Conservation (phyloP, 148 eudicot species). For the Limonium bicolor region DNA sequence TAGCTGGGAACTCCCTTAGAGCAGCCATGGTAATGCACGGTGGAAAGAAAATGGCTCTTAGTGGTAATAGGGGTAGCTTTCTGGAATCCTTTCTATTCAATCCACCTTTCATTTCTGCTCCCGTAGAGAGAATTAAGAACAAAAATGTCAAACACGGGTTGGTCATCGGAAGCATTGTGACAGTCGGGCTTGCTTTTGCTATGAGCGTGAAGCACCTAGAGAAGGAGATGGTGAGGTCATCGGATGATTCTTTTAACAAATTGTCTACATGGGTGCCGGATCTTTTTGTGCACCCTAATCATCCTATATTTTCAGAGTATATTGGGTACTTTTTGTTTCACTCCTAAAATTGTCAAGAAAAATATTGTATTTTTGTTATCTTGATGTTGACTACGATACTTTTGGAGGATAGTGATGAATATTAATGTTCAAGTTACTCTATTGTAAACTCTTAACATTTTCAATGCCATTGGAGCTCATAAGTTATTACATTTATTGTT, state of each 20-base stretch:
- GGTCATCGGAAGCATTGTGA: constrained; percentile 62
- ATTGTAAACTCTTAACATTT: no score
- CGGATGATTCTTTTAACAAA: constrained; percentile 22
- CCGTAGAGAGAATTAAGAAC: constrained; percentile 67
- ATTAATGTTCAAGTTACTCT: no score
- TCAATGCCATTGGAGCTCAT: no score
- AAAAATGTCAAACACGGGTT: constrained; percentile 72
- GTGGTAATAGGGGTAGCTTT: constrained; percentile 32
- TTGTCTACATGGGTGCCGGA: constrained; percentile 39
- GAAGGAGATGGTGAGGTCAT: constrained; percentile 9
- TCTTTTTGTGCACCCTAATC: constrained; percentile 34
- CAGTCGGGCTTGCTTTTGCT: constrained; percentile 84
- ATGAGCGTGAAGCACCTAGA: constrained; percentile 26
- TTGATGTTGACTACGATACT: no score
- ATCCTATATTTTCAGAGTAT: constrained; percentile 49
- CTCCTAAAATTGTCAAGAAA: no score
- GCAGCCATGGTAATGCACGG: constrained; percentile 79
- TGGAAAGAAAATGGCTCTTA: constrained; percentile 75
- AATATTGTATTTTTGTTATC: no score
- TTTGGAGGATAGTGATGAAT: no score
- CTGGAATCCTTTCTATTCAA: constrained; percentile 73
- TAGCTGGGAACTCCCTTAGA: constrained; percentile 81
- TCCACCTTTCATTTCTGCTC: constrained; percentile 76
- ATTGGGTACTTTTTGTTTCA: constrained; percentile 56
- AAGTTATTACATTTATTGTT: no score